Percentiles rank a stretch among this genome's conserved stretches.
These are phyloP conservation scores for Entonaema liquescens DNA, from an alignment of 495 filamentous ascomycete genomes.

Conservation along the genomic window DNA sequence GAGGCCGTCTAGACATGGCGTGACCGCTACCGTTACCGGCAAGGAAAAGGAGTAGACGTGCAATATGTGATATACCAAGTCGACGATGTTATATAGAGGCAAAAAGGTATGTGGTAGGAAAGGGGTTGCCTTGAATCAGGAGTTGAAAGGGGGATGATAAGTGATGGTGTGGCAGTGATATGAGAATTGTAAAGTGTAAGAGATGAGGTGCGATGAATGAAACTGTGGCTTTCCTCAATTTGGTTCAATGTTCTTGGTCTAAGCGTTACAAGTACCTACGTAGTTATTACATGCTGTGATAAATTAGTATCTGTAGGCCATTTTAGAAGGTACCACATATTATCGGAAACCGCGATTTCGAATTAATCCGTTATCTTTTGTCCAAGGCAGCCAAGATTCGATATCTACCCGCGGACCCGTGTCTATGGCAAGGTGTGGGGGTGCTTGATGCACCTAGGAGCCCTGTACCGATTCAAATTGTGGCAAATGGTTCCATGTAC, in stretches of 20 bases:
- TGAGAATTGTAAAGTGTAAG: conserved; percentile 21
- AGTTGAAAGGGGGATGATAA: conserved; percentile 14
- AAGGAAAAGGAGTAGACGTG: not conserved
- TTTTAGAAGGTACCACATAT: no score
- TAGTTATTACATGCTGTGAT: not conserved
- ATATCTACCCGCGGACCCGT: not conserved
- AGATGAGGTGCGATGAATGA: conserved; percentile 9
- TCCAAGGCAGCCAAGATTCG: not conserved
- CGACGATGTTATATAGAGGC: not conserved
- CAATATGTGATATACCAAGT: not conserved
- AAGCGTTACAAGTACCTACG: conserved; percentile 11
- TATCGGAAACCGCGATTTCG: not conserved
- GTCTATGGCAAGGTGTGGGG: not conserved
- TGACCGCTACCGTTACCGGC: not conserved
- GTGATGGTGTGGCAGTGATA: conserved; percentile 21
- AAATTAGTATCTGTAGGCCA: no score
- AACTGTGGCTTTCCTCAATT: conserved; percentile 36
- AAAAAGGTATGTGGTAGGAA: conserved; percentile 15
- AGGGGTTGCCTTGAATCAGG: conserved; percentile 15
- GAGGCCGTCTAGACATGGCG: conserved; percentile 84
- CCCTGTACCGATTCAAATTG: not conserved
- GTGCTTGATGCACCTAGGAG: not conserved
- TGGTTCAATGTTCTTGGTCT: conserved; percentile 2
- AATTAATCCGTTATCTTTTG: conserved; percentile 30
- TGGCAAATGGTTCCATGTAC: conserved; percentile 3